These are phyloP conservation scores for Artomyces pyxidatus DNA, from an alignment of 768 basidiomycete species.

Conservation along the genomic window DNA sequence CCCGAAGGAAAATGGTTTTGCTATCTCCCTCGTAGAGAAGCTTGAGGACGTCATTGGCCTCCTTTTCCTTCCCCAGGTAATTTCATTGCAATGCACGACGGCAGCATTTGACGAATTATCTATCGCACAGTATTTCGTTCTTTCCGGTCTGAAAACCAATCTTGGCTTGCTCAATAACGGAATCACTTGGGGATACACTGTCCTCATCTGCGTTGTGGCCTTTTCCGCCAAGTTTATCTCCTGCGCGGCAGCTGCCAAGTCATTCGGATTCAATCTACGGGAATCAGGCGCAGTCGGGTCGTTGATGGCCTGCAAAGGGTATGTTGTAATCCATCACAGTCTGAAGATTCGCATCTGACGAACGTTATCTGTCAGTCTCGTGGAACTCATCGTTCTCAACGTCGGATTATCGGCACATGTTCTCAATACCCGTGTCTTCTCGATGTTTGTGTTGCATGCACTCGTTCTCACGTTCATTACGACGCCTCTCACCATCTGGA, in stretches of 20 bases:
- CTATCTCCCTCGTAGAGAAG: conserved; percentile 74
- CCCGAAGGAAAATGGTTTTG: conserved; percentile 77
- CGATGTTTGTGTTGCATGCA: conserved; percentile 83
- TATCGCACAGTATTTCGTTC: conserved; percentile 74
- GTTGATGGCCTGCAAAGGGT: conserved; percentile 90
- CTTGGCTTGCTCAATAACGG: conserved; percentile 70
- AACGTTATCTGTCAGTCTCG: conserved; percentile 45
- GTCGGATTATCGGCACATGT: conserved; percentile 68
- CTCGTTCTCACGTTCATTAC: conserved; percentile 76
- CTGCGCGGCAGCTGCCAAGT: conserved; percentile 51
- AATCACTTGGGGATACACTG: conserved; percentile 72
- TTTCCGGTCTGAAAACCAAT: conserved; percentile 76
- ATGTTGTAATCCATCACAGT: conserved; percentile 16
- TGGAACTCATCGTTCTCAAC: conserved; percentile 89
- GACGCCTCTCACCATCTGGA: conserved; percentile 69
- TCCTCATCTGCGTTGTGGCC: conserved; percentile 66
- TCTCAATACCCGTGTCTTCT: conserved; percentile 61
- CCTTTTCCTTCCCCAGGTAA: conserved; percentile 67
- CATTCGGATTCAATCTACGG: conserved; percentile 59
- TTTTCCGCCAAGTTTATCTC: conserved; percentile 76
- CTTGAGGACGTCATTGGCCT: conserved; percentile 81
- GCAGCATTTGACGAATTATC: too few relatives aligned
- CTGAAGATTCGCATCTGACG: too few relatives aligned
- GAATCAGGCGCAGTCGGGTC: conserved; percentile 79
- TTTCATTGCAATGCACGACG: too few relatives aligned